Conservation (phyloP, 768 basidiomycete species). For the Lactarius indigo region DNA sequence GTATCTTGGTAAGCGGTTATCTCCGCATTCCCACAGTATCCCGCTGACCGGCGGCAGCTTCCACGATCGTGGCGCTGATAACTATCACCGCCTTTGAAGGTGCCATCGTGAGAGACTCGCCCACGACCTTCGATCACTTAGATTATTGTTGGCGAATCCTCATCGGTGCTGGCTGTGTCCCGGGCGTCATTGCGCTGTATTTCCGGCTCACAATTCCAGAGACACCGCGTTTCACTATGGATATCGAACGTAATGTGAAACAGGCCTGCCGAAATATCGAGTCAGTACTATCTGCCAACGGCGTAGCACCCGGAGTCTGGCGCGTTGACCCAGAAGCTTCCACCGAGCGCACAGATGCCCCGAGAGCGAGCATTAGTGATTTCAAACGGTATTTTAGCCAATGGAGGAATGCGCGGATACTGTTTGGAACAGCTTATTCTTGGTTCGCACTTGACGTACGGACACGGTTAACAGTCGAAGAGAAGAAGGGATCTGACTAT, state of each 20-base stretch:
- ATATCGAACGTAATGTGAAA: slow-evolving; percentile 79
- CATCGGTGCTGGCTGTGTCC: slow-evolving; percentile 83
- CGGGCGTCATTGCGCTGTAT: slow-evolving; percentile 77
- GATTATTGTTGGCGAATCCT: slow-evolving; percentile 85
- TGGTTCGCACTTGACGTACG: slow-evolving; percentile 87
- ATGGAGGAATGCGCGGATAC: slow-evolving; percentile 75
- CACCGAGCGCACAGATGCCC: slow-evolving; percentile 59
- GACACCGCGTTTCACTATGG: slow-evolving; percentile 90
- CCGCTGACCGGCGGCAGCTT: slow-evolving; percentile 37
- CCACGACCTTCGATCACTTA: slow-evolving; percentile 44
- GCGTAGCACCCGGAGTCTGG: slow-evolving; percentile 35
- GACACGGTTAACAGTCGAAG: slow-evolving; percentile 25
- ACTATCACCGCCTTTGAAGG: slow-evolving; percentile 64
- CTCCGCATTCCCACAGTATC: not conserved
- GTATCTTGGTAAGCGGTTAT: slow-evolving; percentile 54
- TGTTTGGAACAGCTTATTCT: slow-evolving; percentile 74
- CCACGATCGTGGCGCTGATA: slow-evolving; percentile 63
- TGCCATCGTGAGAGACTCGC: slow-evolving; percentile 44
- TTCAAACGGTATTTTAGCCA: slow-evolving; percentile 65
- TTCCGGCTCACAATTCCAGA: slow-evolving; percentile 95
- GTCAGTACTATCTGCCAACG: slow-evolving; percentile 48
- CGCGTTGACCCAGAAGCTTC: slow-evolving; percentile 52
- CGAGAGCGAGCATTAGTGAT: slow-evolving; percentile 63
- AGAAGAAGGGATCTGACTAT: not conserved
- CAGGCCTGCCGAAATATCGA: slow-evolving; percentile 75